phyloP scores from a whole-genome alignment of 345 rosid genomes.

The Gossypium rotundifolium region DNA sequence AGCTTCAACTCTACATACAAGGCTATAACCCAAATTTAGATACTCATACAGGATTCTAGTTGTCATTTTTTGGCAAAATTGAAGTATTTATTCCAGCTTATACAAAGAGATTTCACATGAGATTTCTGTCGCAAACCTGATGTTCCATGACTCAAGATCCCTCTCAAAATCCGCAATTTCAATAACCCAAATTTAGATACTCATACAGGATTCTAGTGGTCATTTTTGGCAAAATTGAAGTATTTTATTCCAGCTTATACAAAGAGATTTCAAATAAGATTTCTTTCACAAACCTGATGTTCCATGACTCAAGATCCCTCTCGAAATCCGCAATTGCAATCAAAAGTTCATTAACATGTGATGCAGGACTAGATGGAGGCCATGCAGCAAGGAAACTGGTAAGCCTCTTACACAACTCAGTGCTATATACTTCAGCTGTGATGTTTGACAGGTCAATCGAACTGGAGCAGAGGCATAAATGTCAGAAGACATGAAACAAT shows the following conservation, averaged over 20 bases:
- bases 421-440: constrained; percentile 74
- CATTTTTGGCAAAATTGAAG: not conserved
- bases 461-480: constrained; percentile 36
- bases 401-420: constrained; percentile 65
- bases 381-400: constrained; percentile 75
- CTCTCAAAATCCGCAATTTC: constrained; percentile 83
- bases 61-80: not conserved
- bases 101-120: constrained; percentile 1
- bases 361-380: constrained; percentile 81
- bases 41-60: not conserved
- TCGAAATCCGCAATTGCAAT: constrained; percentile 82
- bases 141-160: constrained; percentile 74
- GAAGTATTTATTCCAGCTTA: not conserved
- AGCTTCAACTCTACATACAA: not conserved
- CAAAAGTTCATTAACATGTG: constrained; percentile 80
- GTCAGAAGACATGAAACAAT: not conserved
- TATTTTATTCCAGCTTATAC: not conserved
- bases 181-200: constrained; percentile 19
- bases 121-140: constrained; percentile 49
- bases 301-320: constrained; percentile 78
- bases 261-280: constrained; percentile 5
- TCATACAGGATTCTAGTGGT: not conserved
- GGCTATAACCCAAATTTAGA: constrained; percentile 6
- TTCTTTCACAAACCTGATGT: constrained; percentile 54
- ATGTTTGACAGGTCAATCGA: constrained; percentile 84